Evolutionary conservation across 1,284 basidiomycete genomes (phyloP).

Genomic region (Volvariella surrecta): DNA sequence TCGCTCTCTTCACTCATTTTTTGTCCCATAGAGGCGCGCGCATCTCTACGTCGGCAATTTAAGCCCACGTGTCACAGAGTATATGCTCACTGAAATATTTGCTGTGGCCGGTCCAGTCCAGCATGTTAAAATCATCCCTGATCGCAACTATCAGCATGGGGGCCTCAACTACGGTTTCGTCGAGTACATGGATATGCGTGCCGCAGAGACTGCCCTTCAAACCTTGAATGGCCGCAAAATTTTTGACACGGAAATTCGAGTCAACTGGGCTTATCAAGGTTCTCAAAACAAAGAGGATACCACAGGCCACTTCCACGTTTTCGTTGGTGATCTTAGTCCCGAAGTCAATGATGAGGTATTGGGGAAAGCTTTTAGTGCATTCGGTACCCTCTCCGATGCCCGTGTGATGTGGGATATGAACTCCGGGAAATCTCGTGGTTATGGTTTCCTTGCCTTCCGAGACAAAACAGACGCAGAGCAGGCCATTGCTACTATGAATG

Average conservation of each 20-base stretch:
- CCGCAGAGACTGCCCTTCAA: constrained; percentile 93
- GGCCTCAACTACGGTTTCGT: constrained; percentile 98
- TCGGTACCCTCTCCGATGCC: constrained; percentile 92
- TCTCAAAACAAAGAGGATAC: constrained; percentile 96
- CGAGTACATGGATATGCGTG: constrained; percentile 95
- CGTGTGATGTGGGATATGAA: constrained; percentile 99
- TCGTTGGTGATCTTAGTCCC: constrained; percentile 95
- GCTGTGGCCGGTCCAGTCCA: constrained; percentile 92
- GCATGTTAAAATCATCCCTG: constrained; percentile 98
- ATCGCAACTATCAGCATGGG: constrained; percentile 95
- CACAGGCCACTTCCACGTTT: constrained; percentile 93
- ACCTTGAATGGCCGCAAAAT: constrained; percentile 97
- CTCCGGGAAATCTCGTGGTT: constrained; percentile 94
- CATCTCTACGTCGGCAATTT: constrained; percentile 98
- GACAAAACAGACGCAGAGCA: constrained; percentile 98
- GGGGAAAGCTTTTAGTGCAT: constrained; percentile 90
- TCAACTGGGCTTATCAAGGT: constrained; percentile 98
- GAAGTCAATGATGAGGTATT: constrained; percentile 98
- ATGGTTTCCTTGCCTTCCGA: constrained; percentile 89
- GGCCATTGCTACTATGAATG: constrained; percentile 98
- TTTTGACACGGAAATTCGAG: constrained; percentile 94
- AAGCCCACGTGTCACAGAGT: constrained; percentile 87
- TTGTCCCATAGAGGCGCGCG: constrained; percentile 55
- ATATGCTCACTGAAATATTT: constrained; percentile 95
- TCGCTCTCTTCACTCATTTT: constrained; percentile 20